Conservation (phyloP, 106 monocot species). For the Dendrobium nobile region DNA sequence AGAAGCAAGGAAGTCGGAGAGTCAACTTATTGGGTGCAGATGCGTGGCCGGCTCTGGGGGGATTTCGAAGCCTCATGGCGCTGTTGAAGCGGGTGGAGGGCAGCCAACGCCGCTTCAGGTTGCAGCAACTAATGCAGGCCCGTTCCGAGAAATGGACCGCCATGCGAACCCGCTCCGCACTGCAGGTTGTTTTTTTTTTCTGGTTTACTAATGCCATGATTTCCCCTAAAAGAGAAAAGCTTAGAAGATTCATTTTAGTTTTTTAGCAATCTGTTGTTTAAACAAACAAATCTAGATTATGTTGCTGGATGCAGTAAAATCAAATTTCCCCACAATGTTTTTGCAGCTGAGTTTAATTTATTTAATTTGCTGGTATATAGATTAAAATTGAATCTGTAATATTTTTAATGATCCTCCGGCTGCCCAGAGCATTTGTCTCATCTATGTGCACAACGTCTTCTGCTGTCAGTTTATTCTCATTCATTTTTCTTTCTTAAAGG, state of each 20-base stretch:
- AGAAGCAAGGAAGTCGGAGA: slow-evolving; percentile 15
- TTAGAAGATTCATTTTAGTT: neutral
- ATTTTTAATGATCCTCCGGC: neutral
- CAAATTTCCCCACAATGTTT: neutral
- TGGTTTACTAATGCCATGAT: neutral
- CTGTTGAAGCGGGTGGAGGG: slow-evolving; percentile 9
- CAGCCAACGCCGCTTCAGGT: neutral
- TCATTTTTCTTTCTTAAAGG: neutral
- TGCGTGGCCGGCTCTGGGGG: slow-evolving; percentile 65
- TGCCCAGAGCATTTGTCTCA: neutral
- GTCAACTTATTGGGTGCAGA: slow-evolving; percentile 58
- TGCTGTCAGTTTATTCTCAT: neutral
- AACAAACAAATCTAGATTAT: neutral
- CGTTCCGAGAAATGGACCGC: slow-evolving; percentile 17
- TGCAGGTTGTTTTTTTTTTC: neutral
- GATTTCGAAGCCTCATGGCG: slow-evolving; percentile 24
- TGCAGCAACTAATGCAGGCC: slow-evolving; percentile 8
- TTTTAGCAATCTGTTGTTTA: neutral
- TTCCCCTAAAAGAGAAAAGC: neutral
- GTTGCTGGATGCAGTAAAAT: neutral
- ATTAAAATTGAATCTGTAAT: no score
- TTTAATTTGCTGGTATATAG: neutral
- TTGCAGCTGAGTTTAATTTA: neutral
- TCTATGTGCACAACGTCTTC: neutral
- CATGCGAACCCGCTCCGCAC: slow-evolving; percentile 9